Evolutionary conservation across 2,329 filamentous ascomycete genomes (phyloP).

Genomic region (Aspergillus eucalypticola): DNA sequence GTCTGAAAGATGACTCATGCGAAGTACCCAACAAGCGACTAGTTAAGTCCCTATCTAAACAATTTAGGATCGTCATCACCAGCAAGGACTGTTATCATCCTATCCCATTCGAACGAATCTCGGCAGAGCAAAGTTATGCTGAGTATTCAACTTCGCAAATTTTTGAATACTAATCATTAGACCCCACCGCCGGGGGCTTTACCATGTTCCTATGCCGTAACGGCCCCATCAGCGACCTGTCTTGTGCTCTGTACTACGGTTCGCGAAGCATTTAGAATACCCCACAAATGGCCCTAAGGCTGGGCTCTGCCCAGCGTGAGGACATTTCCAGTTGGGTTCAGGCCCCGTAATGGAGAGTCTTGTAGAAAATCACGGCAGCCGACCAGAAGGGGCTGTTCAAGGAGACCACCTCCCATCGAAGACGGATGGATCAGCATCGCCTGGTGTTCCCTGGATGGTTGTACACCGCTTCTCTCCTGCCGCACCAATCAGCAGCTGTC

Average conservation of each 20-base stretch:
- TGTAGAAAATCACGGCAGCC: background rate
- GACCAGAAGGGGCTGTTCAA: background rate
- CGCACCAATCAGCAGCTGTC: constrained; percentile 22
- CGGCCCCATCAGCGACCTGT: background rate
- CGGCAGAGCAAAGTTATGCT: background rate
- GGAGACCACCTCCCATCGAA: constrained; percentile 3
- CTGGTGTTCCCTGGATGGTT: constrained; percentile 4
- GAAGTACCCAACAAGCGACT: constrained; percentile 6
- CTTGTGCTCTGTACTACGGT: background rate
- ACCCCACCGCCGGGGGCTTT: background rate
- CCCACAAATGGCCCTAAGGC: constrained; percentile 3
- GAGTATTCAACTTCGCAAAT: background rate
- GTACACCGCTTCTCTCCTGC: constrained; percentile 29
- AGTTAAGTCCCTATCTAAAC: constrained; percentile 3
- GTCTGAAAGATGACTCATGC: constrained; percentile 2
- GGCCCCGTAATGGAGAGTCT: background rate
- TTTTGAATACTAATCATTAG: background rate
- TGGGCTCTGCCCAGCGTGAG: background rate
- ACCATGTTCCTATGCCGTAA: background rate
- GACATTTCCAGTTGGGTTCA: background rate
- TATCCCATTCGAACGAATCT: background rate
- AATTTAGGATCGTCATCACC: background rate
- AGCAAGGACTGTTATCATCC: background rate
- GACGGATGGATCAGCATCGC: constrained; percentile 18
- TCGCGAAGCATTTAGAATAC: constrained; percentile 2